Percentiles rank a stretch among this genome's conserved stretches.
Evolutionary conservation across 345 rosid genomes (phyloP).

Genomic region (Ricinus communis): DNA sequence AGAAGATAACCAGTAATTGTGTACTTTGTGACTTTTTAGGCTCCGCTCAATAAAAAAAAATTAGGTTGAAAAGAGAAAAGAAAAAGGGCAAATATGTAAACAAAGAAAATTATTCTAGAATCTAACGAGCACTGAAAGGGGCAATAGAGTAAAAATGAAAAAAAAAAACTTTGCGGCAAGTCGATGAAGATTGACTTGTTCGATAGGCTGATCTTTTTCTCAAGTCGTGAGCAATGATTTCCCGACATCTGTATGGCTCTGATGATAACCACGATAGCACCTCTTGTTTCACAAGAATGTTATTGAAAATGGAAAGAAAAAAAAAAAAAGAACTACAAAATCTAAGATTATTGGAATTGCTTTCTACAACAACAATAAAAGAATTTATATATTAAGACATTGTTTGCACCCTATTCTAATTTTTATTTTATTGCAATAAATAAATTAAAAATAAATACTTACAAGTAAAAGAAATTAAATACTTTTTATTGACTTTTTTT

Average conservation of each 20-base stretch:
- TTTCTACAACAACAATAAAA: no score
- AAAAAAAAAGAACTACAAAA: neutral
- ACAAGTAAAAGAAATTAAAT: no score
- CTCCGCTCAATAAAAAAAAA: no score
- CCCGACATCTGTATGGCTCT: constrained; percentile 23
- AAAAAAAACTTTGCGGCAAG: constrained; percentile 25
- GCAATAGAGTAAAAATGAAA: neutral
- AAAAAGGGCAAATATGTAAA: neutral
- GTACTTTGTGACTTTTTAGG: no score
- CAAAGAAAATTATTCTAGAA: neutral
- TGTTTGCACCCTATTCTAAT: no score
- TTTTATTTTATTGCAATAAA: no score
- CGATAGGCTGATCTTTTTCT: constrained; percentile 23
- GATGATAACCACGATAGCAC: constrained; percentile 12
- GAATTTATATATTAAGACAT: no score
- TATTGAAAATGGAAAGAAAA: neutral
- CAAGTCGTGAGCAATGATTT: neutral
- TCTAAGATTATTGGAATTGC: no score
- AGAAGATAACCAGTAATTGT: no score
- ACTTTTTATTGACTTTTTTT: no score
- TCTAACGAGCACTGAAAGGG: neutral
- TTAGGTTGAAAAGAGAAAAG: neutral
- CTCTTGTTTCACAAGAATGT: constrained; percentile 3
- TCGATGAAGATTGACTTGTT: constrained; percentile 21
- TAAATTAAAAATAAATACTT: no score